Percentiles rank a stretch among this genome's conserved stretches.
phyloP scores from a whole-genome alignment of 1,139 yeast species.

The Geotrichum citri-aurantii region DNA sequence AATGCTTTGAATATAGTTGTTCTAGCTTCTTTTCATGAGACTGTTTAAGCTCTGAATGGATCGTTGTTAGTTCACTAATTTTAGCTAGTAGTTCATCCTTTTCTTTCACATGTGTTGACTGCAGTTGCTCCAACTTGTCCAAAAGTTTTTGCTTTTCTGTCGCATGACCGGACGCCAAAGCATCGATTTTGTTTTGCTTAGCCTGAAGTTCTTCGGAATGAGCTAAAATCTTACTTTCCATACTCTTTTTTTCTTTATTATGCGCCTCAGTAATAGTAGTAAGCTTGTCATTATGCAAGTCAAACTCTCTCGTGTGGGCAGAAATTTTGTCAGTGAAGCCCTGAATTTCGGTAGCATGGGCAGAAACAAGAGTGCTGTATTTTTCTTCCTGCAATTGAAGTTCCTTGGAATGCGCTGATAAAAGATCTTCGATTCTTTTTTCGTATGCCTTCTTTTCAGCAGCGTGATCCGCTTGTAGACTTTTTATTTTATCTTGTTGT shows the following conservation, averaged over 20 bases:
- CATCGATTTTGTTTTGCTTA: neutral
- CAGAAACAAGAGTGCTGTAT: neutral
- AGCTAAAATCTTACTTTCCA: neutral
- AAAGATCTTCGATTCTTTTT: neutral
- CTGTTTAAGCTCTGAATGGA: neutral
- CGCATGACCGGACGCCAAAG: neutral
- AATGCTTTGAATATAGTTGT: neutral
- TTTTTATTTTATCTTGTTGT: neutral
- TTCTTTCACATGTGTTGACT: neutral
- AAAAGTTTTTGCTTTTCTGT: neutral
- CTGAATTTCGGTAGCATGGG: neutral
- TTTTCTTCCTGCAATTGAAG: neutral
- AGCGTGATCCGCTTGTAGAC: neutral
- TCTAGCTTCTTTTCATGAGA: neutral
- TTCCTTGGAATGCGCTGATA: neutral
- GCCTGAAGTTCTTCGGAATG: neutral
- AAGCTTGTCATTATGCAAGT: neutral
- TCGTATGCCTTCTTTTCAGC: neutral
- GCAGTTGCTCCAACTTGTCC: neutral
- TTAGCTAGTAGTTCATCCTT: neutral
- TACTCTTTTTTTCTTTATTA: neutral
- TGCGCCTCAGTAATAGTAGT: neutral
- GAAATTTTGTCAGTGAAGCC: neutral
- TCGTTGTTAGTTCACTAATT: neutral
- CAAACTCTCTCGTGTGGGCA: neutral